Evolutionary conservation across 768 basidiomycete species (phyloP).

Genomic region (Leccinum barrowsii): DNA sequence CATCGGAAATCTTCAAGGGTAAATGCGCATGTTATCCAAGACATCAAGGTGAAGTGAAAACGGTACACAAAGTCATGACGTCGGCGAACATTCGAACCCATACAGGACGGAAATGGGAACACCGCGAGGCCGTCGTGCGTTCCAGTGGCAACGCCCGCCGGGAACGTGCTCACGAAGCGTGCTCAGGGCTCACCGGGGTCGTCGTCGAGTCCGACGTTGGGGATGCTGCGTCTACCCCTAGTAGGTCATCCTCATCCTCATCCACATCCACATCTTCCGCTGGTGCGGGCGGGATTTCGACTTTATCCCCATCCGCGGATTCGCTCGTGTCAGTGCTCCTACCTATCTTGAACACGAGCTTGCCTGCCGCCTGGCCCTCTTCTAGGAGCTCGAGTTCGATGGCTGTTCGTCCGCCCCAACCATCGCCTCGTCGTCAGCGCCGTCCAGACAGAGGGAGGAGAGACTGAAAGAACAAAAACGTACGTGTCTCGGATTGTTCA

Average conservation of each 20-base stretch:
- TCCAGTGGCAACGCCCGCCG: not conserved
- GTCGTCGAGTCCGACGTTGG: slow-evolving; percentile 1
- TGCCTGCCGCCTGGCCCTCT: slow-evolving; percentile 31
- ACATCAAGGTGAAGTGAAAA: not conserved
- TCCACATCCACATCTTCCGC: not conserved
- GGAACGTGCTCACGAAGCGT: not conserved
- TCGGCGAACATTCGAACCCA: not conserved
- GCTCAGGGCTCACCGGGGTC: slow-evolving; percentile 1
- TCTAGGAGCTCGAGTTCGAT: slow-evolving; percentile 31
- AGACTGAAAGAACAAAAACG: not conserved
- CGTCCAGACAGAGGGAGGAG: not conserved
- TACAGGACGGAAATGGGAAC: slow-evolving; percentile 1
- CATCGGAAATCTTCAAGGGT: not conserved
- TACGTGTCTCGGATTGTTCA: slow-evolving; percentile 30
- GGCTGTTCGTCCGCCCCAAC: slow-evolving; percentile 10
- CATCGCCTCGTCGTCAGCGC: not conserved
- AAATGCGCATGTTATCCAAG: slow-evolving; percentile 10
- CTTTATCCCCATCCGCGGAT: not conserved
- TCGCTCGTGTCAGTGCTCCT: slow-evolving; percentile 7
- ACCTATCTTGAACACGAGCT: slow-evolving; percentile 25
- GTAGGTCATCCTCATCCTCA: not conserved
- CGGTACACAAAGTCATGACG: slow-evolving; percentile 2
- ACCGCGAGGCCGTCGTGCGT: not conserved
- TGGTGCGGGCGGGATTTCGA: slow-evolving; percentile 1
- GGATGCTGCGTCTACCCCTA: not conserved